phyloP scores from a whole-genome alignment of 2,329 filamentous ascomycete genomes.

The Penicillium thymicola region DNA sequence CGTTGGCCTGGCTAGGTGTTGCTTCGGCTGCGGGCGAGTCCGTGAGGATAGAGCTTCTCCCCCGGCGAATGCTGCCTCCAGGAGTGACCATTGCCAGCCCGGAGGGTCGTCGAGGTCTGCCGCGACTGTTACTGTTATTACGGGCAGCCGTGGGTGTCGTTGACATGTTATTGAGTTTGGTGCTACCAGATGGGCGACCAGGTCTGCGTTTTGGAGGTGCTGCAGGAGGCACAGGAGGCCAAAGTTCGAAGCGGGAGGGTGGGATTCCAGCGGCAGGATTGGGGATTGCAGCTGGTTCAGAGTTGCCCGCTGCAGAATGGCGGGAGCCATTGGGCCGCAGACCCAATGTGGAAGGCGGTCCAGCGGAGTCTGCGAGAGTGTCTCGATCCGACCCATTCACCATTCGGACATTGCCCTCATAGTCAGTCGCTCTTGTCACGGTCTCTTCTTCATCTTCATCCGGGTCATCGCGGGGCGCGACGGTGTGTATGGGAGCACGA shows the following conservation, averaged over 20 bases:
- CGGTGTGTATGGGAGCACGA: constrained; percentile 76
- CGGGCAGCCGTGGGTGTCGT: constrained; percentile 35
- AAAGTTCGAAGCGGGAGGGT: constrained; percentile 44
- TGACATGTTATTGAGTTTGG: constrained; percentile 22
- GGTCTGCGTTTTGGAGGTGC: constrained; percentile 33
- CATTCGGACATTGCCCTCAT: constrained; percentile 9
- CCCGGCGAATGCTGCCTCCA: constrained; percentile 32
- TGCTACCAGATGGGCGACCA: constrained; percentile 39
- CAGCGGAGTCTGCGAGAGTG: constrained; percentile 28
- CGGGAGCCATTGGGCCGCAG: constrained; percentile 31
- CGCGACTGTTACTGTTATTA: constrained; percentile 36
- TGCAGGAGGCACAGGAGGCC: constrained; percentile 40
- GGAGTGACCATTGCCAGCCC: constrained; percentile 31
- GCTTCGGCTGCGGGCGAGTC: constrained; percentile 31
- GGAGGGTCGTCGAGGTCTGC: constrained; percentile 35
- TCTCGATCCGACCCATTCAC: constrained; percentile 19
- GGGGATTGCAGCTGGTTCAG: constrained; percentile 13
- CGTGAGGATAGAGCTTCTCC: constrained; percentile 34
- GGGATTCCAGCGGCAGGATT: constrained; percentile 39
- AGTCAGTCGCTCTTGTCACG: constrained; percentile 20
- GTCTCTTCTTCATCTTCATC: constrained; percentile 34
- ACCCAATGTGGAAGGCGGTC: constrained; percentile 35
- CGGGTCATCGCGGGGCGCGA: constrained; percentile 74
- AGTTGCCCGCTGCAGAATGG: constrained; percentile 11
- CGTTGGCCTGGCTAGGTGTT: constrained; percentile 23